A percentile compares a stretch with the other conserved stretches of the same genome.
These are phyloP conservation scores for Fraxinus excelsior DNA, from an alignment of 257 asterid species.

Conservation along the genomic window DNA sequence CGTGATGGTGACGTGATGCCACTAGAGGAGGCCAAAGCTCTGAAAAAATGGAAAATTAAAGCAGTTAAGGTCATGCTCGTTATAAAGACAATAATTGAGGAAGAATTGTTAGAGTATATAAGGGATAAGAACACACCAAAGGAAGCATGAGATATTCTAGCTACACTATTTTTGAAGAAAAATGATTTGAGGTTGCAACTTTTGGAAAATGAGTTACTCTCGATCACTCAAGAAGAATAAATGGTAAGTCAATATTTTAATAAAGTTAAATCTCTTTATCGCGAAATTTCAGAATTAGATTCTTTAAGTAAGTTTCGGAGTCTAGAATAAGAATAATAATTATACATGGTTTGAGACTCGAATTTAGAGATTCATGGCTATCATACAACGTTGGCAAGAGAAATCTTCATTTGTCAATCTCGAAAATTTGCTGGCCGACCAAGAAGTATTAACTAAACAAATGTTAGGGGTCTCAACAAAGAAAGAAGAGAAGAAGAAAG, in stretches of 20 bases:
- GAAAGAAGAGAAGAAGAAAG: neutral
- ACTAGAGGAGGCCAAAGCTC: too few species aligned
- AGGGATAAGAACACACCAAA: neutral
- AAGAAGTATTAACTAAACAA: conserved; percentile 19
- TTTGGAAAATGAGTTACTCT: neutral
- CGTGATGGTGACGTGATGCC: too few species aligned
- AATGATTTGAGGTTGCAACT: conserved; percentile 7
- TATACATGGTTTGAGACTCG: neutral
- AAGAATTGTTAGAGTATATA: neutral
- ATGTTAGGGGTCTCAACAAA: conserved; percentile 9
- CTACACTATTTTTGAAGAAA: neutral
- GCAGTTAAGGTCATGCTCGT: neutral
- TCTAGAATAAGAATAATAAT: conserved; percentile 10
- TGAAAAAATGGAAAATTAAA: neutral
- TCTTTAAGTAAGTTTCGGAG: neutral
- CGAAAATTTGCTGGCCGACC: conserved; percentile 3
- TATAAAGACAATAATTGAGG: neutral
- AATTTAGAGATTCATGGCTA: neutral
- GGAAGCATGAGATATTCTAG: neutral
- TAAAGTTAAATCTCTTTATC: conserved; percentile 11
- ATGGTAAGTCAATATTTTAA: neutral
- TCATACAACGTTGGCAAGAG: neutral
- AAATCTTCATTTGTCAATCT: neutral
- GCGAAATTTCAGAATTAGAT: neutral
- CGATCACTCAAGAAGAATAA: neutral